Conservation (phyloP, 176 grass and related monocot genomes). For the Tillandsia fasciculata region DNA sequence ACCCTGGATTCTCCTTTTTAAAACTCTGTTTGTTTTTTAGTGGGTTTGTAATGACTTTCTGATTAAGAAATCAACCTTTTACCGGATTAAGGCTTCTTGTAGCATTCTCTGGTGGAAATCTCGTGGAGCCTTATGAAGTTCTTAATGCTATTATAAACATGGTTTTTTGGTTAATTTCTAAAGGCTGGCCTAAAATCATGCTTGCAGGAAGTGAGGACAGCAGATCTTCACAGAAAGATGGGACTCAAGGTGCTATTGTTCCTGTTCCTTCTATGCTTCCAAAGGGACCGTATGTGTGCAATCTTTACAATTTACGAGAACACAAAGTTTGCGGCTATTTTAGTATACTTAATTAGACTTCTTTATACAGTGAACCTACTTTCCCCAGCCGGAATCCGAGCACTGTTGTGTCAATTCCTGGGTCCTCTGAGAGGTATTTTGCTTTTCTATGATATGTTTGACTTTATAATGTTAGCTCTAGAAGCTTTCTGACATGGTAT, state of each 20-base stretch:
- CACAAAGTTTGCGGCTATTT: background rate
- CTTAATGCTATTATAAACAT: too few relatives aligned
- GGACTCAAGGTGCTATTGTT: constrained; percentile 45
- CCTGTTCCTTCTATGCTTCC: constrained; percentile 56
- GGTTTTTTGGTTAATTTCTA: constrained; percentile 3
- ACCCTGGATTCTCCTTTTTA: constrained; percentile 2
- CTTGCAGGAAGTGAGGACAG: constrained; percentile 37
- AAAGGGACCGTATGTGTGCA: constrained; percentile 73
- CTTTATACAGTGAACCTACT: constrained; percentile 39
- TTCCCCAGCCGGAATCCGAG: constrained; percentile 55
- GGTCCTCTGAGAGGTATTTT: constrained; percentile 63
- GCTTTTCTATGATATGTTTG: constrained; percentile 12
- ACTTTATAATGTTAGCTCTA: background rate
- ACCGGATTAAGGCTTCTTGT: too few relatives aligned
- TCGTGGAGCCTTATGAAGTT: too few relatives aligned
- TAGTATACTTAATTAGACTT: constrained; percentile 4
- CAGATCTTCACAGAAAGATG: constrained; percentile 45
- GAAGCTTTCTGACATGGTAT: background rate
- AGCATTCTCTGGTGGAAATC: too few relatives aligned
- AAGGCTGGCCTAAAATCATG: constrained; percentile 15
- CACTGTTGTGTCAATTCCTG: constrained; percentile 45
- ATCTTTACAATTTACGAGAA: constrained; percentile 17
- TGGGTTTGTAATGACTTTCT: too few relatives aligned
- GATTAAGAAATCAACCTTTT: too few relatives aligned
- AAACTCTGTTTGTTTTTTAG: background rate